phyloP scores from a whole-genome alignment of 768 basidiomycete genomes.

The Zangia roseola region DNA sequence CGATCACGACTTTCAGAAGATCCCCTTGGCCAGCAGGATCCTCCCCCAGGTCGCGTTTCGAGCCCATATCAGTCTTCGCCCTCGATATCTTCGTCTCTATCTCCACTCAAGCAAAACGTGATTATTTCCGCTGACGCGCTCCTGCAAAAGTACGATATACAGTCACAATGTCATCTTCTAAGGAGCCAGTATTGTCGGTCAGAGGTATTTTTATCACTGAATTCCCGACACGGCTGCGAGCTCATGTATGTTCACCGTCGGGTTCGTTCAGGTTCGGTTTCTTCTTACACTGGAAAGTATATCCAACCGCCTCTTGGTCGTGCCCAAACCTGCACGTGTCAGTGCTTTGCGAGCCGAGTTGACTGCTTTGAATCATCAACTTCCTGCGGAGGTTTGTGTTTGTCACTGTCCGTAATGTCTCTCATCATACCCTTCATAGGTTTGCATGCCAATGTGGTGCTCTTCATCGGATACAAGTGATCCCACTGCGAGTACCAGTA shows the following conservation, averaged over 20 bases:
- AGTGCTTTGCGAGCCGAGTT: slow-evolving; percentile 96
- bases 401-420: background rate
- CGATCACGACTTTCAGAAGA: slow-evolving; percentile 66
- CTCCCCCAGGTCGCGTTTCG: slow-evolving; percentile 32
- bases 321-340: slow-evolving; percentile 91
- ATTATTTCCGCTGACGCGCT: slow-evolving; percentile 52
- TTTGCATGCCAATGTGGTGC: slow-evolving; percentile 90
- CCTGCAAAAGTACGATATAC: slow-evolving; percentile 64
- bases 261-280: slow-evolving; percentile 66
- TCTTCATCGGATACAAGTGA: slow-evolving; percentile 60
- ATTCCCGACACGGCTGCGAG: background rate
- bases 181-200: slow-evolving; percentile 87
- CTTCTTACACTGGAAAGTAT: slow-evolving; percentile 88
- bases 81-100: slow-evolving; percentile 51
- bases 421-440: slow-evolving; percentile 39
- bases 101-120: slow-evolving; percentile 44
- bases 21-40: slow-evolving; percentile 69
- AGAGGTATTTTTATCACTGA: slow-evolving; percentile 52
- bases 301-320: slow-evolving; percentile 84
- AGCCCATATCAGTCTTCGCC: slow-evolving; percentile 73
- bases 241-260: background rate
- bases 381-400: slow-evolving; percentile 84
- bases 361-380: slow-evolving; percentile 91
- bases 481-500: slow-evolving; percentile 26
- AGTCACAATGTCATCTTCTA: slow-evolving; percentile 69